Conservation (phyloP, 2,329 filamentous ascomycete species). For the Xylariaceae sp. region DNA sequence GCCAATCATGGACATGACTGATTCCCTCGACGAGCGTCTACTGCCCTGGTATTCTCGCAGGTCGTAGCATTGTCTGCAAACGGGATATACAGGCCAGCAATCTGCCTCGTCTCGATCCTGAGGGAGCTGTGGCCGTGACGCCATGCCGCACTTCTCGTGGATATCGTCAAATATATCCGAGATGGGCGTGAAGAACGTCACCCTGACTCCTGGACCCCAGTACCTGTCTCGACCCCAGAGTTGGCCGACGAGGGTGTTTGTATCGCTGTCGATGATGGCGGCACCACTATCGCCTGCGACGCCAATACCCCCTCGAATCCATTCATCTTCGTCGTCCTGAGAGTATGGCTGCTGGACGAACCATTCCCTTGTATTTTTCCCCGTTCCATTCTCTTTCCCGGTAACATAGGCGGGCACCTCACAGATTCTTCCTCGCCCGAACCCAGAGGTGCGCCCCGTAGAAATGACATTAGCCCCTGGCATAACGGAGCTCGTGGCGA, state of each 20-base stretch:
- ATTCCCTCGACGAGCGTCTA: slow-evolving; percentile 38
- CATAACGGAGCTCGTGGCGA: slow-evolving; percentile 26
- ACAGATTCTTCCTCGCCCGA: slow-evolving; percentile 38
- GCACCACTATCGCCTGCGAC: slow-evolving; percentile 42
- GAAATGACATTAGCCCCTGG: slow-evolving; percentile 35
- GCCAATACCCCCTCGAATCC: slow-evolving; percentile 42
- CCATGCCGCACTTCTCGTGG: slow-evolving; percentile 38
- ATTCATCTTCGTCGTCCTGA: slow-evolving; percentile 36
- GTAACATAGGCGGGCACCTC: slow-evolving; percentile 40
- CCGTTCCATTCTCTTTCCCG: slow-evolving; percentile 35
- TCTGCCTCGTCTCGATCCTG: slow-evolving; percentile 37
- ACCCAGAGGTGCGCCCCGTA: slow-evolving; percentile 40
- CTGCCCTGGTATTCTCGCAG: slow-evolving; percentile 36
- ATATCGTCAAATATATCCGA: slow-evolving; percentile 42
- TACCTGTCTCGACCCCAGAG: slow-evolving; percentile 42
- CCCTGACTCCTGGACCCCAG: slow-evolving; percentile 36
- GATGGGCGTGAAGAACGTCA: slow-evolving; percentile 41
- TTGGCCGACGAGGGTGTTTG: slow-evolving; percentile 36
- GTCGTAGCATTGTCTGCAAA: slow-evolving; percentile 39
- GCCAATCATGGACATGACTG: slow-evolving; percentile 39
- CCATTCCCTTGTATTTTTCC: slow-evolving; percentile 41
- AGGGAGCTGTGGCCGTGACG: slow-evolving; percentile 36
- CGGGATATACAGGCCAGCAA: slow-evolving; percentile 35
- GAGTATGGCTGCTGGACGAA: slow-evolving; percentile 38
- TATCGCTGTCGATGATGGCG: slow-evolving; percentile 38